Evolutionary conservation across 2,329 filamentous ascomycete genomes (phyloP), one percentile per base, ranked within the genome.

Genomic region (Colletotrichum plurivorum): DNA sequence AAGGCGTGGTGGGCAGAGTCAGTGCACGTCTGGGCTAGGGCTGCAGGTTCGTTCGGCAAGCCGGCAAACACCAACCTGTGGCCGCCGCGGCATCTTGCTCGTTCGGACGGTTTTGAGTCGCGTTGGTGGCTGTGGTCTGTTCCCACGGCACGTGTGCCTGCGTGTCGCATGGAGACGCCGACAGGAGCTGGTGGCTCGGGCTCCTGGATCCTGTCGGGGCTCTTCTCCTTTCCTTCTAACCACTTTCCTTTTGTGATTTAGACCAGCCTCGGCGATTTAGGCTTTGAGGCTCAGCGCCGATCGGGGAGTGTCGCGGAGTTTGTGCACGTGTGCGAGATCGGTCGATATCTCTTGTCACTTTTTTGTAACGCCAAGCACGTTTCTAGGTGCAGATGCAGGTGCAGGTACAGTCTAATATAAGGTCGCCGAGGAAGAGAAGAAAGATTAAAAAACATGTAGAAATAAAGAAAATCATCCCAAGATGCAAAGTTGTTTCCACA

Each of bases 101-200:
- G 55, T 61, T 69, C 67, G 56, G 67, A 69, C n/a, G 67, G 45
- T 51, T 60, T 56, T 60, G 62, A 53, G 49, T 41, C 27, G 13
- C 13, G 16, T 18, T 13, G 22, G 16, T n/a, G 16, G 49, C 55
- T 51, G 48, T 20, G 20, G 20, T 25, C 36, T 43, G 20, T 36
- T 39, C 39, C 25, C 39, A 46, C 20, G 20, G 16, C 22, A 16
- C 12, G 25, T 25, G 27, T 25, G 36, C 13, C n/a, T 51, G 51
- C 51, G 25, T 46, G 31, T 48, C 36, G 52, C 20, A 20, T n/a
- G 13, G 57, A 18, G 62, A 52, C 52, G 55, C 56, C 41, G 56
- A 61, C 20, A 56, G 54, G 62, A 66, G 18, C 62, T 39, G 41
- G 22, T 60, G 55, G 67, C 63, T 61, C 67, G 56, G 43, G 62